Conservation (phyloP, 345 rosid genomes). For the Pseudoturritis turrita region DNA sequence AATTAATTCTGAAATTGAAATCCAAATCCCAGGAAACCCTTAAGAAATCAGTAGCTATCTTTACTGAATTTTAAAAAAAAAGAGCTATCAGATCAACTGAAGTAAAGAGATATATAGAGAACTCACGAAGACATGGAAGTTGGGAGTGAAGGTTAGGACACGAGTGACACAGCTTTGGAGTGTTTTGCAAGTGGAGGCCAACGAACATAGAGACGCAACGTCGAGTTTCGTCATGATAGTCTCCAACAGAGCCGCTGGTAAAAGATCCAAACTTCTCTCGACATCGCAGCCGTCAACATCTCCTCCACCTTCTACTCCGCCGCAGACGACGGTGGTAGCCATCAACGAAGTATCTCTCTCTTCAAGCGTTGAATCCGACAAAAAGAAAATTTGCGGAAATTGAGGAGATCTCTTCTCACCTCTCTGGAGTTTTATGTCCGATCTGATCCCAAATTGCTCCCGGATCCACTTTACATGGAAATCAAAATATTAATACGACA, state of each 20-base stretch:
- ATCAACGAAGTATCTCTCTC: slow-evolving; percentile 3
- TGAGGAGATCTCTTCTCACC: slow-evolving; percentile 4
- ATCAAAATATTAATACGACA: not conserved
- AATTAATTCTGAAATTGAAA: not conserved
- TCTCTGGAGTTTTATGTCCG: not conserved
- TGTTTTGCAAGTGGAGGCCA: slow-evolving; percentile 60
- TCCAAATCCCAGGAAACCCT: not conserved
- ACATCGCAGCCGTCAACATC: slow-evolving; percentile 19
- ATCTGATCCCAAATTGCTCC: slow-evolving; percentile 6
- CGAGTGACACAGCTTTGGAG: slow-evolving; percentile 54
- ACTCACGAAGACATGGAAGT: slow-evolving; percentile 67
- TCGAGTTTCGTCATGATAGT: slow-evolving; percentile 78
- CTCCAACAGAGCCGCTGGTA: slow-evolving; percentile 61
- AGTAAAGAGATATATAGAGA: not conserved
- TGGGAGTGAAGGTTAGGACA: slow-evolving; percentile 69
- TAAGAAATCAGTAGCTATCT: not conserved
- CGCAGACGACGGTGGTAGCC: slow-evolving; percentile 11
- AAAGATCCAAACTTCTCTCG: slow-evolving; percentile 49
- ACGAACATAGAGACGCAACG: slow-evolving; percentile 69
- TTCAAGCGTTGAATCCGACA: not conserved
- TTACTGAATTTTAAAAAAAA: not conserved
- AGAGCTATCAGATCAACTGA: not conserved
- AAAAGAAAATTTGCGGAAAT: not conserved
- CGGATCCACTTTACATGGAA: slow-evolving; percentile 10
- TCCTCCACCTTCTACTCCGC: not conserved